These are phyloP conservation scores for Setaria viridis DNA, from an alignment of 202 grass and related monocot species.

Conservation along the genomic window DNA sequence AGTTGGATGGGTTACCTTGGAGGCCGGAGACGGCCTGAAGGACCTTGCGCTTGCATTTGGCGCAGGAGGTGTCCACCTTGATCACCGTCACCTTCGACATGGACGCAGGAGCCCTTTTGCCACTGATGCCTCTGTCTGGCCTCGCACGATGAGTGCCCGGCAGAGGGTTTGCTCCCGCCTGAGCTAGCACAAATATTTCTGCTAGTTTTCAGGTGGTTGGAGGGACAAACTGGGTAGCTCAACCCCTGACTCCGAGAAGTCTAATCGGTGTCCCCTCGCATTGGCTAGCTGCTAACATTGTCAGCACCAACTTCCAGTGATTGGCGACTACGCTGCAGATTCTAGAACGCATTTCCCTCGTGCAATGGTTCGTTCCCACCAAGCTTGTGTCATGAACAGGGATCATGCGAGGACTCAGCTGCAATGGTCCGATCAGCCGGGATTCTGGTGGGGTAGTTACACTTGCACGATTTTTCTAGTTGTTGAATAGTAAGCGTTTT, in stretches of 20 bases:
- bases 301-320: constrained; percentile 8
- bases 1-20: constrained; percentile 44
- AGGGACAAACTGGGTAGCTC: constrained; percentile 46
- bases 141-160: background rate
- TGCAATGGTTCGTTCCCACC: background rate
- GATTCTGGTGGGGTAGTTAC: background rate
- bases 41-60: constrained; percentile 80
- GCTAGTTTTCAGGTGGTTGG: constrained; percentile 35
- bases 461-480: background rate
- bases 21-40: constrained; percentile 66
- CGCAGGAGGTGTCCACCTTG: constrained; percentile 75
- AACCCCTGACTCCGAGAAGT: constrained; percentile 20
- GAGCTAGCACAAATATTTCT: background rate
- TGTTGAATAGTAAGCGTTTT: background rate
- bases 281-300: background rate
- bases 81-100: constrained; percentile 80
- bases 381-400: background rate
- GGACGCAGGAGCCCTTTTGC: background rate
- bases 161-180: background rate
- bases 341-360: background rate
- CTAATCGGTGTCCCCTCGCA: background rate
- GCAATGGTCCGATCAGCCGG: background rate
- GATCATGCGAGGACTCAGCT: background rate
- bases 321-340: background rate
- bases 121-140: background rate